Conservation (phyloP, 2,329 filamentous ascomycete genomes). For the Colletotrichum camelliae region DNA sequence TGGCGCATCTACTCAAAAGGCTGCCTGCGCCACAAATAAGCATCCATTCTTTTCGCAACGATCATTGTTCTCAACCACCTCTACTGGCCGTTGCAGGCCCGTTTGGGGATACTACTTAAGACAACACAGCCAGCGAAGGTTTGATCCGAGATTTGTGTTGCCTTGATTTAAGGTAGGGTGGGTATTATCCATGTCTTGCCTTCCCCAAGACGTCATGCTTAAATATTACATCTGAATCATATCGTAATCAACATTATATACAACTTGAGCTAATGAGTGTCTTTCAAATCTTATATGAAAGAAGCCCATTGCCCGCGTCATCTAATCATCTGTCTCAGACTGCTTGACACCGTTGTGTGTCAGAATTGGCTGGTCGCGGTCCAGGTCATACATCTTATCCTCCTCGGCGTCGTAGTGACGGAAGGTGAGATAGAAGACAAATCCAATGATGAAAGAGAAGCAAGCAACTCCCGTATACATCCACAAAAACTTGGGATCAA, state of each 20-base stretch:
- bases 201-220: not conserved
- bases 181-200: not conserved
- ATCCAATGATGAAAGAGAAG: slow-evolving; percentile 52
- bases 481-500: slow-evolving; percentile 70
- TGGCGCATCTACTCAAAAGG: too few relatives aligned
- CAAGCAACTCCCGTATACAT: slow-evolving; percentile 66
- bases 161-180: not conserved
- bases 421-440: slow-evolving; percentile 55
- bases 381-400: slow-evolving; percentile 43
- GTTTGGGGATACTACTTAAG: too few relatives aligned
- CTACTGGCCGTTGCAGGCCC: too few relatives aligned
- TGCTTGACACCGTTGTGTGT: slow-evolving; percentile 18
- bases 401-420: slow-evolving; percentile 42
- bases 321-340: not conserved
- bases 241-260: not conserved
- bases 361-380: slow-evolving; percentile 35
- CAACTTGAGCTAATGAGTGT: not conserved
- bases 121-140: too few relatives aligned
- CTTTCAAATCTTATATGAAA: not conserved
- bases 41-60: too few relatives aligned
- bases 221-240: not conserved
- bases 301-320: not conserved
- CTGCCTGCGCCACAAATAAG: too few relatives aligned
- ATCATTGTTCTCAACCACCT: too few relatives aligned
- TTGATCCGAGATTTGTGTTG: not conserved